Percentiles rank a stretch among this genome's conserved stretches.
Evolutionary conservation across 148 eudicot genomes (phyloP).

Genomic region (Agrostemma githago): DNA sequence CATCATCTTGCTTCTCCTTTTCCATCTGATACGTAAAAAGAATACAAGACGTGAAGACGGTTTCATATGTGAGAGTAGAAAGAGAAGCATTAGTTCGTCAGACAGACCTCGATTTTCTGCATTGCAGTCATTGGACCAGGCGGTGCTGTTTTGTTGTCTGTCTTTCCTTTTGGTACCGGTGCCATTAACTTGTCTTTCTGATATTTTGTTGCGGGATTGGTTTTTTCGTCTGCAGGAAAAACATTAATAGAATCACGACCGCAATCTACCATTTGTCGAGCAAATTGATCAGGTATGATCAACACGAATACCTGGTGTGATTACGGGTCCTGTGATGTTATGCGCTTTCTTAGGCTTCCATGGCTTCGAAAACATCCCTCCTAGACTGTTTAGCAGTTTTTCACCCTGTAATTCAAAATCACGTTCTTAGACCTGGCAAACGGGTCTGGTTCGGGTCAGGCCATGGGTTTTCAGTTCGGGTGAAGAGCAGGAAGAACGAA

Average conservation of each 20-base stretch:
- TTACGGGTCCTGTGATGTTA: slow-evolving; percentile 54
- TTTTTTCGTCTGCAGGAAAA: slow-evolving; percentile 25
- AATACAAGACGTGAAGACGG: not conserved
- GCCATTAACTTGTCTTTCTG: slow-evolving; percentile 60
- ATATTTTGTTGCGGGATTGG: slow-evolving; percentile 40
- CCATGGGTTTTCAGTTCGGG: no score
- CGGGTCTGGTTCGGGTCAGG: no score
- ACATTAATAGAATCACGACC: not conserved
- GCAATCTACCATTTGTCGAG: no score
- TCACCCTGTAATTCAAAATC: slow-evolving; percentile 53
- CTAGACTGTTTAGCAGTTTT: slow-evolving; percentile 70
- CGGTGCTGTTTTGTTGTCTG: slow-evolving; percentile 42
- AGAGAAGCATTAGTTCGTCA: not conserved
- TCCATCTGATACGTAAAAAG: slow-evolving; percentile 42
- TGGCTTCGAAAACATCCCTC: slow-evolving; percentile 89
- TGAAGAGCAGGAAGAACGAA: slow-evolving; percentile 17
- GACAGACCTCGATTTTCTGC: slow-evolving; percentile 68
- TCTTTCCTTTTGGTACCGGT: slow-evolving; percentile 36
- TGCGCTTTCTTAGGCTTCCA: slow-evolving; percentile 85
- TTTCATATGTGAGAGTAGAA: not conserved
- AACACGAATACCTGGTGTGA: slow-evolving; percentile 41
- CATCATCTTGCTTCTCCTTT: slow-evolving; percentile 85
- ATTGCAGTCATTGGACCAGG: slow-evolving; percentile 61
- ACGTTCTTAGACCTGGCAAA: not conserved
- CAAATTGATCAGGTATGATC: not conserved